Evolutionary conservation across 495 filamentous ascomycete genomes (phyloP).

Genomic region (Amorphotheca resinae): DNA sequence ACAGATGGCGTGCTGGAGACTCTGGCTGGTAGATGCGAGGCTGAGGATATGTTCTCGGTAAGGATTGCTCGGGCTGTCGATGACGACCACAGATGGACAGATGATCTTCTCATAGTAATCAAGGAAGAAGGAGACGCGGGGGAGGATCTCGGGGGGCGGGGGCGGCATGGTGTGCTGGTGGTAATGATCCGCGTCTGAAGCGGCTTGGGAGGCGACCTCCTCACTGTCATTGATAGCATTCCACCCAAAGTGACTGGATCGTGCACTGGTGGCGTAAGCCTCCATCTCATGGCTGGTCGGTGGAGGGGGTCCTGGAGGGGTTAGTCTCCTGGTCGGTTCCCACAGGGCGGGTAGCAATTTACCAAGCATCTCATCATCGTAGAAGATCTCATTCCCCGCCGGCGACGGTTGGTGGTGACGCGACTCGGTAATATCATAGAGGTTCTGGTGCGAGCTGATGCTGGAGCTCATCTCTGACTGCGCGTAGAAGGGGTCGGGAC

Average conservation of each 20-base stretch:
- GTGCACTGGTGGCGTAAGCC: slow-evolving; percentile 18
- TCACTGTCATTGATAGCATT: slow-evolving; percentile 19
- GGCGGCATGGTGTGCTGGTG: slow-evolving; percentile 14
- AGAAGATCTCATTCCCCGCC: slow-evolving; percentile 26
- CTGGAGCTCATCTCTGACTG: slow-evolving; percentile 24
- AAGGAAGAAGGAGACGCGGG: slow-evolving; percentile 49
- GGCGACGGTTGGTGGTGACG: slow-evolving; percentile 23
- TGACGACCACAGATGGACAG: slow-evolving; percentile 80
- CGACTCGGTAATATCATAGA: slow-evolving; percentile 21
- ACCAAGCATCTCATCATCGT: slow-evolving; percentile 33
- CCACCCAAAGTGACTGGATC: slow-evolving; percentile 21
- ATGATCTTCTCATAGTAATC: slow-evolving; percentile 81
- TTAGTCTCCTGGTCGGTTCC: neutral
- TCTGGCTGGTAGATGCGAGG: slow-evolving; percentile 64
- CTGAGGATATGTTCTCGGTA: slow-evolving; percentile 76
- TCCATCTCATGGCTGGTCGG: slow-evolving; percentile 13
- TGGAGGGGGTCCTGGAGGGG: neutral
- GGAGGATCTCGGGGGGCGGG: slow-evolving; percentile 33
- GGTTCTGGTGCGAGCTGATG: slow-evolving; percentile 22
- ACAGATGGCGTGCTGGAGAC: slow-evolving; percentile 83
- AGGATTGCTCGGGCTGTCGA: slow-evolving; percentile 74
- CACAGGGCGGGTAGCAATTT: too few species aligned
- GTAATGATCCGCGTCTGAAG: slow-evolving; percentile 17
- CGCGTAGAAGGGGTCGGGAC: slow-evolving; percentile 26
- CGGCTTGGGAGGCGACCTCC: slow-evolving; percentile 7